These are phyloP conservation scores for Diplodia sapinea DNA, from an alignment of 2,329 filamentous ascomycete genomes.

Conservation along the genomic window DNA sequence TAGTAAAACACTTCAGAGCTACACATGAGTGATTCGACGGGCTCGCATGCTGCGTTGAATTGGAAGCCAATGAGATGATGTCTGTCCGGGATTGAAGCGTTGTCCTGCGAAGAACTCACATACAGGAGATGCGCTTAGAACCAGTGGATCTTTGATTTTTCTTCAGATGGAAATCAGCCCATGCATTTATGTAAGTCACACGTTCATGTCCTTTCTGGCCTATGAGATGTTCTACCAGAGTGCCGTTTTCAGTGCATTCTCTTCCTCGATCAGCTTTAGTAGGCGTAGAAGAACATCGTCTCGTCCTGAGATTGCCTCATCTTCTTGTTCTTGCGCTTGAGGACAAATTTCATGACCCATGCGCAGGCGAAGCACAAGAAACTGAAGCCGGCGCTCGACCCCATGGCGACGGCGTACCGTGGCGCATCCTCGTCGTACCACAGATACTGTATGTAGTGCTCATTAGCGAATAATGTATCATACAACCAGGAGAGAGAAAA, in stretches of 20 bases:
- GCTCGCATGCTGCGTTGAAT: too few species aligned
- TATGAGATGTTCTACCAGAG: too few species aligned
- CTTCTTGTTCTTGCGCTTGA: constrained; percentile 44
- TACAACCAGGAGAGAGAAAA: not conserved
- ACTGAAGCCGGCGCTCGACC: constrained; percentile 43
- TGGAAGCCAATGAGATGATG: too few species aligned
- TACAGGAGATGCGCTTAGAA: too few species aligned
- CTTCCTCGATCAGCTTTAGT: constrained; percentile 33
- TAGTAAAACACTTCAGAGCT: too few species aligned
- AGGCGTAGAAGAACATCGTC: constrained; percentile 42
- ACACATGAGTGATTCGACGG: too few species aligned
- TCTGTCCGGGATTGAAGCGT: too few species aligned
- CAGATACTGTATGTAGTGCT: constrained; percentile 37
- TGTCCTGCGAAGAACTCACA: too few species aligned
- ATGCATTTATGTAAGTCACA: too few species aligned
- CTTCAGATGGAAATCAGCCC: too few species aligned
- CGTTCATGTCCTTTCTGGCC: too few species aligned
- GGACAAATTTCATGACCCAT: constrained; percentile 43
- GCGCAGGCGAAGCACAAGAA: constrained; percentile 41
- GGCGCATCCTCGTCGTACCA: constrained; percentile 44
- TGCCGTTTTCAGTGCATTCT: not conserved
- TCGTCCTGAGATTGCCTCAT: constrained; percentile 39
- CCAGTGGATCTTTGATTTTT: too few species aligned
- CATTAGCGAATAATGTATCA: not conserved
- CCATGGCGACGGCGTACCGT: constrained; percentile 42